These are phyloP conservation scores for Lentinula edodes DNA, from an alignment of 768 basidiomycete species.

Conservation along the genomic window DNA sequence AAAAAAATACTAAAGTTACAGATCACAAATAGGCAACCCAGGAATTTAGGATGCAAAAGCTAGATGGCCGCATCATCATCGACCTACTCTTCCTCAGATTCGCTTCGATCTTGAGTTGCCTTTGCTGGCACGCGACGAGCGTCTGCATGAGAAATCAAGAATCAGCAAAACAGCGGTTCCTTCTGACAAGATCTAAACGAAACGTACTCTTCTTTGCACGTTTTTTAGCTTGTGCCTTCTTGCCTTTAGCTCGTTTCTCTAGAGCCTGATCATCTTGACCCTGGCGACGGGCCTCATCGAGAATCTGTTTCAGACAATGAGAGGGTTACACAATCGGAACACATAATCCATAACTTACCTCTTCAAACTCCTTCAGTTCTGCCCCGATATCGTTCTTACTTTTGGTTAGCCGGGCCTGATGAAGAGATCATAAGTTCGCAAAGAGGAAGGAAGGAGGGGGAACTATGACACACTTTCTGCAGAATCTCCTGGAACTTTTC, in stretches of 20 bases:
- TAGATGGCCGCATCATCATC: background rate
- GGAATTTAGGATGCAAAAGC: background rate
- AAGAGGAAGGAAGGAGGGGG: background rate
- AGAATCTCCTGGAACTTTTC: constrained; percentile 85
- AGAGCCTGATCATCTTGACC: constrained; percentile 91
- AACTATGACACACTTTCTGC: constrained; percentile 54
- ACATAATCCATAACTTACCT: constrained; percentile 30
- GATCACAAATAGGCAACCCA: background rate
- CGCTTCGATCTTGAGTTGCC: background rate
- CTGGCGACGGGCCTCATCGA: constrained; percentile 76
- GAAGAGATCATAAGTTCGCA: background rate
- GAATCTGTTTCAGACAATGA: constrained; percentile 46
- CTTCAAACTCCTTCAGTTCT: constrained; percentile 93
- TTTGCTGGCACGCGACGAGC: background rate
- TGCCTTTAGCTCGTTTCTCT: constrained; percentile 79
- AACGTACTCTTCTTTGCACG: constrained; percentile 36
- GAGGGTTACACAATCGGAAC: background rate
- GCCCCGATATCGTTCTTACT: constrained; percentile 85
- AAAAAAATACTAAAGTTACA: background rate
- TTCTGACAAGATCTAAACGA: background rate
- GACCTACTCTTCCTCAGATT: background rate
- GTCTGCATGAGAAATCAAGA: background rate
- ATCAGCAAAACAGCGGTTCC: background rate
- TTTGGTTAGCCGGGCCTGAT: constrained; percentile 82
- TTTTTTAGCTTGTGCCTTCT: constrained; percentile 78